phyloP scores from a whole-genome alignment of 2,329 filamentous ascomycete genomes.

The Talaromyces verruculosus region DNA sequence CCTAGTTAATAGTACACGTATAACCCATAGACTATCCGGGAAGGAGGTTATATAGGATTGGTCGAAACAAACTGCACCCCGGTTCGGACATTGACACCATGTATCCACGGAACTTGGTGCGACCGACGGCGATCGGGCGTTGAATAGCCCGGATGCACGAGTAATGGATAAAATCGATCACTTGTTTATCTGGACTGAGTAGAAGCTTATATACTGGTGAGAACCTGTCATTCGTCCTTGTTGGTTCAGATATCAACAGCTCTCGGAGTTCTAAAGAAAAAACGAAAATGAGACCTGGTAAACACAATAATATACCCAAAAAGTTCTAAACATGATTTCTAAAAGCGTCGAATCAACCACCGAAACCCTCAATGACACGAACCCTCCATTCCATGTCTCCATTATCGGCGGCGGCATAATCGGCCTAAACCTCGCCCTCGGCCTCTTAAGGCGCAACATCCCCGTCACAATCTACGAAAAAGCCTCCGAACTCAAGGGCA shows the following conservation, averaged over 20 bases:
- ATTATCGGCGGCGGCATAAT: constrained; percentile 35
- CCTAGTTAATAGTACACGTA: neutral
- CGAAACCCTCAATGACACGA: neutral
- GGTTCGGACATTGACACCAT: neutral
- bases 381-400: constrained; percentile 25
- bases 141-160: neutral
- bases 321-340: too few species aligned
- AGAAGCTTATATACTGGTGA: neutral
- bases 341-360: neutral
- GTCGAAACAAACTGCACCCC: neutral
- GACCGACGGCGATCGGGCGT: neutral
- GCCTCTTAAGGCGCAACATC: constrained; percentile 27
- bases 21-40: neutral
- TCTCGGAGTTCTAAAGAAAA: neutral
- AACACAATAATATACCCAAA: too few species aligned
- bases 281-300: too few species aligned
- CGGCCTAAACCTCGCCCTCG: constrained; percentile 29
- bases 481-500: constrained; percentile 24
- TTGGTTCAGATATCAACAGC: neutral
- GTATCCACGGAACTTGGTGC: neutral
- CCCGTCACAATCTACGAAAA: constrained; percentile 32
- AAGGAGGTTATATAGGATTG: neutral
- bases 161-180: neutral
- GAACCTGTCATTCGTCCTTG: neutral
- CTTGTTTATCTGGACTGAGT: neutral